Conservation (phyloP, 2,329 filamentous ascomycete species). For the Didymella lethalis region DNA sequence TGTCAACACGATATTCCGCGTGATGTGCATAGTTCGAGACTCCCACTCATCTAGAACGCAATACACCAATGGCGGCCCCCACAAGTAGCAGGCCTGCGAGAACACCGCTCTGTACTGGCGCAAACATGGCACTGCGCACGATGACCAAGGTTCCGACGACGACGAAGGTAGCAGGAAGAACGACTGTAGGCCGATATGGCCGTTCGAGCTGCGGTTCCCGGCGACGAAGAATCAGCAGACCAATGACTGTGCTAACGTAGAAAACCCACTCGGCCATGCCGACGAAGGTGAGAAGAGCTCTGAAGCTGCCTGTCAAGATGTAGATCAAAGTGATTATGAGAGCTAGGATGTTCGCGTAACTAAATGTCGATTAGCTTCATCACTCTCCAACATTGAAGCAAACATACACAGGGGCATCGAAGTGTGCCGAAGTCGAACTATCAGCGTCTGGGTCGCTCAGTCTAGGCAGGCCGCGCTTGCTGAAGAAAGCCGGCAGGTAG, state of each 20-base stretch:
- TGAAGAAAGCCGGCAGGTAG: conserved; percentile 47
- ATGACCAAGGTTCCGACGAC: conserved; percentile 68
- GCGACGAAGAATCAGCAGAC: conserved; percentile 64
- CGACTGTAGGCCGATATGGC: conserved; percentile 63
- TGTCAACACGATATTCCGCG: not conserved
- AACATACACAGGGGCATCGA: conserved; percentile 47
- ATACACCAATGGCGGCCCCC: conserved; percentile 54
- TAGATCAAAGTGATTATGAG: conserved; percentile 59
- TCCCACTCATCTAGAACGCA: conserved; percentile 26
- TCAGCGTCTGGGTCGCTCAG: conserved; percentile 12
- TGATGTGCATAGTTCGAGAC: not conserved
- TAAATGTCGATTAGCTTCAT: conserved; percentile 25
- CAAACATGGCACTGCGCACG: conserved; percentile 65
- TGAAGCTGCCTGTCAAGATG: conserved; percentile 68
- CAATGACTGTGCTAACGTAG: conserved; percentile 69
- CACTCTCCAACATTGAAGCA: not conserved
- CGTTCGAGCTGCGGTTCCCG: conserved; percentile 63
- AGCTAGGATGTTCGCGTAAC: conserved; percentile 41
- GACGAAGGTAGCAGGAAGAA: conserved; percentile 63
- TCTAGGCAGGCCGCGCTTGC: conserved; percentile 39
- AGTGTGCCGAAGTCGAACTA: conserved; percentile 17
- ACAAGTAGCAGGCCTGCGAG: conserved; percentile 61
- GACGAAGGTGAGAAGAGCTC: conserved; percentile 64
- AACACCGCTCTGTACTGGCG: conserved; percentile 62
- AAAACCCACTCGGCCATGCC: conserved; percentile 62